Base-by-base conservation (phyloP, 1,284 basidiomycete genomes). In the Xanthoconium separans region DNA sequence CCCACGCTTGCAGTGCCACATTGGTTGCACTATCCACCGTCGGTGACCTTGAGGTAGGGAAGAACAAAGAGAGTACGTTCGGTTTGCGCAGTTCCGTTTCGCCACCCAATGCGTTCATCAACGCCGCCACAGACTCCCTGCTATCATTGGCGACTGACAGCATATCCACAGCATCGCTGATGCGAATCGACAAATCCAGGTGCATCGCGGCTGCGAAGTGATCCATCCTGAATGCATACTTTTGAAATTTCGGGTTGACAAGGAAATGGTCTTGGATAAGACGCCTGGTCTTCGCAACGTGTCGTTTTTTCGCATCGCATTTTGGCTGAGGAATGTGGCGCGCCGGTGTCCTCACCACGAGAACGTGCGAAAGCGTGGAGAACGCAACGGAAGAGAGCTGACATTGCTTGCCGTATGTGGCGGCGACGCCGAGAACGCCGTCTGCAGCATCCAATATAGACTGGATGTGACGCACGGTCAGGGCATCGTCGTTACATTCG, bases 1-100 rank as follows among this genome's bases (percentile, higher is more conserved):
- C 69, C 80, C 79, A 83, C 5, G 81, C 78, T 49, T 73, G 72
- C 16, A 73, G 56, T 1, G 73, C 76, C n/a, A 70, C 66, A 27
- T 63, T 49, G 4, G 44, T 3, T 2, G 39, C 13, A 15, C 31
- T 1, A 15, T 59, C 45, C 8, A 40, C 13, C 68, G 58, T 29
- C 66, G 61, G n/a, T 60, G 56, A 24, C 56, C 50, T 8, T 6
- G 59, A 51, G 24, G 36, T 24, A 27, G 6, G 16, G 58, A 80
- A 79, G 53, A 82, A 79, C 2, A 76, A 51, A 0, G 56, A 50
- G 2, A 33, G 18, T n/a, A 77, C 71, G 22, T 72, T 68, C 4
- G 47, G 47, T 53, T 67, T 71, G 22, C 69, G 47, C 13, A 78
- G 51, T 0, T 24, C 58, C 6, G 12, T 10, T 43, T 70, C 65